Percentiles rank a stretch among this genome's conserved stretches.
phyloP scores from a whole-genome alignment of 2,329 filamentous ascomycete genomes.

The Bretziella fagacearum region DNA sequence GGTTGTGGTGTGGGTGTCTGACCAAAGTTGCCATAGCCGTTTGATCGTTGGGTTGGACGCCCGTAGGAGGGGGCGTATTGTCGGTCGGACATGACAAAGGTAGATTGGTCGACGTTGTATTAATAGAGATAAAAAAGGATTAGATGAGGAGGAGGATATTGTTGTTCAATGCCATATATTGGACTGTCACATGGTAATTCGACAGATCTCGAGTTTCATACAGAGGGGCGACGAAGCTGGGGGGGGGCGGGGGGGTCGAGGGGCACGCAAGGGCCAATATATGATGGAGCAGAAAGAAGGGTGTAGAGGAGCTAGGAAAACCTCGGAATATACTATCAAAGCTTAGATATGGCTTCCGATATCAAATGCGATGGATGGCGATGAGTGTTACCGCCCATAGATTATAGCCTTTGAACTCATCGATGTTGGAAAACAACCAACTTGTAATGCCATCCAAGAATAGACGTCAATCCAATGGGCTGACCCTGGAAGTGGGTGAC shows the following conservation, averaged over 20 bases:
- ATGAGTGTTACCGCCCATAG: no score
- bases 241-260: constrained; percentile 1
- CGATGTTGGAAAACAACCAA: no score
- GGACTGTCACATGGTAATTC: constrained; percentile 8
- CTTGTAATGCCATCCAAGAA: not conserved
- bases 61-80: constrained; percentile 10
- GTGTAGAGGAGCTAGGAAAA: not conserved
- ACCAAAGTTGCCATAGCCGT: constrained; percentile 29
- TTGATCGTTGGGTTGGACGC: constrained; percentile 18
- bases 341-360: not conserved
- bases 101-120: no score
- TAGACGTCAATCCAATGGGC: not conserved
- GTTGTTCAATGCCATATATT: not conserved
- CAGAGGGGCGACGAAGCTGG: not conserved
- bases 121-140: not conserved
- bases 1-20: constrained; percentile 6
- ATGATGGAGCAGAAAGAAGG: not conserved
- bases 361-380: not conserved
- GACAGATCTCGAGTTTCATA: not conserved
- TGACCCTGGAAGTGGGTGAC: not conserved
- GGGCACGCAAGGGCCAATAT: not conserved
- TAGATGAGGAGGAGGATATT: not conserved
- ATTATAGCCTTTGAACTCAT: no score
- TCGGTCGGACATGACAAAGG: constrained; percentile 9
- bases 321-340: no score